A percentile compares a stretch with the other conserved stretches of the same genome.
Evolutionary conservation across 2,329 filamentous ascomycete species (phyloP).

Genomic region (Ophiostoma piceae): DNA sequence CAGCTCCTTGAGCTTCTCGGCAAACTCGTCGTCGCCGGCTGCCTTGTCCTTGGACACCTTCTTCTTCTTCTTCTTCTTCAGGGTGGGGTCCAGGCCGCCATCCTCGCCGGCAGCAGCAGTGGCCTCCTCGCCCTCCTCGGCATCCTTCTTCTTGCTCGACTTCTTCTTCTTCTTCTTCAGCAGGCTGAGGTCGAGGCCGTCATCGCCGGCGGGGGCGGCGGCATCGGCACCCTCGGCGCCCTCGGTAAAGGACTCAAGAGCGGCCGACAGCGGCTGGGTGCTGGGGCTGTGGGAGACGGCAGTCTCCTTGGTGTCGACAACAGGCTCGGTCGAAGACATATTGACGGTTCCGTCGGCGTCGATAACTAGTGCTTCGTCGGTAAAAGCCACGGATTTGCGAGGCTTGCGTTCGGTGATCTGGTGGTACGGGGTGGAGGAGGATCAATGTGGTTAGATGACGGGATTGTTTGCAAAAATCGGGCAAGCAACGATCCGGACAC

Average conservation of each 20-base stretch:
- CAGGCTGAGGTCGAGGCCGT: slow-evolving; percentile 62
- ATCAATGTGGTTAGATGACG: slow-evolving; percentile 6
- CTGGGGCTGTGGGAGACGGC: slow-evolving; percentile 66
- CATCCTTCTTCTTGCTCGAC: slow-evolving; percentile 49
- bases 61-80: slow-evolving; percentile 81
- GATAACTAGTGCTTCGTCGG: slow-evolving; percentile 79
- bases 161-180: slow-evolving; percentile 53
- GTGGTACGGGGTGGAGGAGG: background rate
- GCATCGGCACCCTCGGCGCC: slow-evolving; percentile 30
- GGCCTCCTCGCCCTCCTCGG: slow-evolving; percentile 44
- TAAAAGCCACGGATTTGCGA: slow-evolving; percentile 84
- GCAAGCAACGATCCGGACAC: slow-evolving; percentile 11
- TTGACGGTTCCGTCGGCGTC: slow-evolving; percentile 83
- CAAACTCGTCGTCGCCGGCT: slow-evolving; percentile 49
- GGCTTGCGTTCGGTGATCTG: slow-evolving; percentile 26
- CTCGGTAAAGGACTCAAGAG: slow-evolving; percentile 52
- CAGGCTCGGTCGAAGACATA: slow-evolving; percentile 59
- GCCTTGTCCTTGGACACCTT: slow-evolving; percentile 44
- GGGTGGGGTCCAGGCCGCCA: slow-evolving; percentile 47
- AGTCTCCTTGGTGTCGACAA: slow-evolving; percentile 70
- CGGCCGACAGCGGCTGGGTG: slow-evolving; percentile 54
- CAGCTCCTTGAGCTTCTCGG: slow-evolving; percentile 57
- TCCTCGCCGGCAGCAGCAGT: slow-evolving; percentile 57
- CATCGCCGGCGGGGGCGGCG: slow-evolving; percentile 42
- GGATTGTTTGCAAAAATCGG: slow-evolving; percentile 21